Base-by-base conservation (phyloP, 75 land plant genomes). In the Adiantum capillusveneris region DNA sequence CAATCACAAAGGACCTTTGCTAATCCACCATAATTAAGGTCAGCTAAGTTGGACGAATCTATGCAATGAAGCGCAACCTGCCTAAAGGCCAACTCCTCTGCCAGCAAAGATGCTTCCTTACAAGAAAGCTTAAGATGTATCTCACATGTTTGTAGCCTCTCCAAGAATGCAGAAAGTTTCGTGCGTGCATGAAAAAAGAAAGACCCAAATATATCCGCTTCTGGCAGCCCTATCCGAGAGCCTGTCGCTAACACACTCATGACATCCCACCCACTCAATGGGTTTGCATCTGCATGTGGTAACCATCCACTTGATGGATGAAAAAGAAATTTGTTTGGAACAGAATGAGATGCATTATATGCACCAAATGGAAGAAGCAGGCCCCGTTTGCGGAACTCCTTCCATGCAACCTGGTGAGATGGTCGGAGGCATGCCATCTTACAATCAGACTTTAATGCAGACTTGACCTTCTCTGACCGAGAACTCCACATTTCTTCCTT, bases 41-140 rank as follows among this genome's bases (percentile, higher is more conserved):
- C 57, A 22, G 57, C 57, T 12, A 56, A 56, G 26, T 56, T 56
- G 22, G 57, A 56, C 2, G 57, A 22, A 29, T 56, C 57, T 20
- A 56, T 56, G 29, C 57, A 25, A 17, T 25, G 26, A 29, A 56
- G 24, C 18, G 11, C 2, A 12, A 56, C 22, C 6, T 29, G 7
- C 2, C 24, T 29, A 3, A 25, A 3, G 29, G 18, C 29, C 25
- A 56, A 56, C 9, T 25, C 29, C 25, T 27, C 5, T 56, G 57
- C 25, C 29, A 56, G 11, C 5, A 22, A 9, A 25, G 29, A 25
- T 25, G 57, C 57, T 17, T 56, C 25, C 18, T 29, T 25, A 26
- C 57, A 56, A 7, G 29, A 56, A 25, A 56, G 27, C 26, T 56
- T 56, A 29, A 56, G 24, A 25, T 6, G 11, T 2, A 56, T 29